Conservation (phyloP, 768 basidiomycete genomes). For the Pulveroboletus sp. region DNA sequence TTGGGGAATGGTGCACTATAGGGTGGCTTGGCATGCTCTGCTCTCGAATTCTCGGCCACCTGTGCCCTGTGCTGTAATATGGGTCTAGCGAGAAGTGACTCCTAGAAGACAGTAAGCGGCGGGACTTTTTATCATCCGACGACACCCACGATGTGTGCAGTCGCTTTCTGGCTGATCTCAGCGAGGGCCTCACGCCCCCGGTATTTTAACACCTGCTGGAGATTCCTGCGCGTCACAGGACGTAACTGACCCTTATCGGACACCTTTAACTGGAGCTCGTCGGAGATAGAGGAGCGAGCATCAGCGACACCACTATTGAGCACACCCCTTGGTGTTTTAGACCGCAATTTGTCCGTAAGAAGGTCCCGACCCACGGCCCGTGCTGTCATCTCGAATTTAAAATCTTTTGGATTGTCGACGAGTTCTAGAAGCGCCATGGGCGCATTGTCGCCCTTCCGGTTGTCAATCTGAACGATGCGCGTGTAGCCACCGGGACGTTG, state of each 20-base stretch:
- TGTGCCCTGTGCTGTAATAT: slow-evolving; percentile 45
- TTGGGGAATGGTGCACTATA: slow-evolving; percentile 25
- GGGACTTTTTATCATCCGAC: not conserved
- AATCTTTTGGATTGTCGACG: slow-evolving; percentile 90
- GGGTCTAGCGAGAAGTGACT: slow-evolving; percentile 64
- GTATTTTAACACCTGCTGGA: slow-evolving; percentile 69
- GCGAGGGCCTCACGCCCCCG: slow-evolving; percentile 43
- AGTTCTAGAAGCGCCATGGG: slow-evolving; percentile 88
- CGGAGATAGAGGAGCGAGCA: slow-evolving; percentile 43
- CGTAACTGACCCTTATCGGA: slow-evolving; percentile 46
- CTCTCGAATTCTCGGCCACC: slow-evolving; percentile 32
- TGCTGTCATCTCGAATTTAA: slow-evolving; percentile 85
- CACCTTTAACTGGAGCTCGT: slow-evolving; percentile 42
- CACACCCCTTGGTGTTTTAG: slow-evolving; percentile 40
- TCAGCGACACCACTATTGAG: slow-evolving; percentile 49
- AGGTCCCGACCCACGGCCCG: slow-evolving; percentile 85
- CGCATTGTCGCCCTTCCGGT: slow-evolving; percentile 88
- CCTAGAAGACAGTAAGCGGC: slow-evolving; percentile 38
- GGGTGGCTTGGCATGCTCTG: slow-evolving; percentile 23
- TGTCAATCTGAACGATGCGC: slow-evolving; percentile 87
- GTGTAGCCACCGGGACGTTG: slow-evolving; percentile 91
- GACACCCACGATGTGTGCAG: slow-evolving; percentile 60
- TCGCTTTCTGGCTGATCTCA: slow-evolving; percentile 53
- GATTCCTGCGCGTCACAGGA: slow-evolving; percentile 66
- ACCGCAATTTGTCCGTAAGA: slow-evolving; percentile 50